Conservation (phyloP, 352 stramenopile genomes). For the Pythium aristosporum region DNA sequence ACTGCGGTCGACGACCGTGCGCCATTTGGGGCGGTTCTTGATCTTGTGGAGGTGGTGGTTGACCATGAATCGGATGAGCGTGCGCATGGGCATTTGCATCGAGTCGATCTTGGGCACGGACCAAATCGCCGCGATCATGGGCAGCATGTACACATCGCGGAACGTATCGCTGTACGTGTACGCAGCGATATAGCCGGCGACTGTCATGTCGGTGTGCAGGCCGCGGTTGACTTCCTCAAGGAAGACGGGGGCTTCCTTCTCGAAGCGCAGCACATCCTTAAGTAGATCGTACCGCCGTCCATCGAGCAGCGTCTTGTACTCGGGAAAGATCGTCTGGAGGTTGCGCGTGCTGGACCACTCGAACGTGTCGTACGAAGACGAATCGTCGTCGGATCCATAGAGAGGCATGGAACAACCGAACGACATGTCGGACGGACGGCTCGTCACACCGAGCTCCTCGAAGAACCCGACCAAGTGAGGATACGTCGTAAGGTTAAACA, state of each 20-base stretch:
- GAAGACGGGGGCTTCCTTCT: conserved; percentile 23
- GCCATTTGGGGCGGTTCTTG: conserved; percentile 32
- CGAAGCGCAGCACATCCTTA: conserved; percentile 30
- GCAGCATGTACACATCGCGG: conserved; percentile 35
- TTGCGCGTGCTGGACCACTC: conserved; percentile 31
- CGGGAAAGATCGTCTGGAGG: conserved; percentile 28
- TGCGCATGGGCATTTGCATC: conserved; percentile 33
- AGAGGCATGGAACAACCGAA: conserved; percentile 51
- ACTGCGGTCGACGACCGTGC: conserved; percentile 47
- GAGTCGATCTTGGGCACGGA: conserved; percentile 29
- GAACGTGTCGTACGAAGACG: conserved; percentile 13
- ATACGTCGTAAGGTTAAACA: conserved; percentile 92
- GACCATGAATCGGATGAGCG: conserved; percentile 35
- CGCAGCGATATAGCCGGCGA: conserved; percentile 22
- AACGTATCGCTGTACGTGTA: conserved; percentile 31
- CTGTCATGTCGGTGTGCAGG: conserved; percentile 21
- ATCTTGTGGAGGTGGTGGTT: conserved; percentile 34
- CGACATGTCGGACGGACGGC: conserved; percentile 71
- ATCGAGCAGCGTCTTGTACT: conserved; percentile 15
- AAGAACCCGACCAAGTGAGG: conserved; percentile 88
- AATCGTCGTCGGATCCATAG: conserved; percentile 2
- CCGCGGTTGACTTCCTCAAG: conserved; percentile 18
- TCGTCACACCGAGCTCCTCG: conserved; percentile 54
- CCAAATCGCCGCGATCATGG: conserved; percentile 36
- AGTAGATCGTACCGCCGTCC: conserved; percentile 25